Evolutionary conservation across 1,284 basidiomycete genomes (phyloP).

Genomic region (Amylostereum chailletii): DNA sequence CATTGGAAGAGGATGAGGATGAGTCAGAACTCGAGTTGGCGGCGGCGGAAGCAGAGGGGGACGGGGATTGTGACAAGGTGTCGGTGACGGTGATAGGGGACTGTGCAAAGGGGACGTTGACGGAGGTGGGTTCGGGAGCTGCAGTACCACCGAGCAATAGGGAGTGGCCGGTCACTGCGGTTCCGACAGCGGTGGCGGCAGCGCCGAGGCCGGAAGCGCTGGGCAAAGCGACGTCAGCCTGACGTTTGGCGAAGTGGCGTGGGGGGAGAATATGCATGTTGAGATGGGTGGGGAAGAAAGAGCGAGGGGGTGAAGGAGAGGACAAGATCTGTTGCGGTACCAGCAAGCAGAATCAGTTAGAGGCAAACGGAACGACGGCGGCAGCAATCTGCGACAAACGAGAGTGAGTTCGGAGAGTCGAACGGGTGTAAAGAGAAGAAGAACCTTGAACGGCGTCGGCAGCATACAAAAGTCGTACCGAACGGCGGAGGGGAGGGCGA

Average conservation of each 20-base stretch:
- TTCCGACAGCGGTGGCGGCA: slow-evolving; percentile 3
- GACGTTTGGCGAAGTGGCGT: slow-evolving; percentile 14
- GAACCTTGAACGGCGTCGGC: no score
- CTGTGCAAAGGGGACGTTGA: not conserved
- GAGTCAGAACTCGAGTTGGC: slow-evolving; percentile 5
- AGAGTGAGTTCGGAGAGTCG: no score
- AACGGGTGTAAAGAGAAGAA: no score
- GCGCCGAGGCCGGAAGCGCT: slow-evolving; percentile 13
- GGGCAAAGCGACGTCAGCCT: slow-evolving; percentile 3
- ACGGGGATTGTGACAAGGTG: slow-evolving; percentile 7
- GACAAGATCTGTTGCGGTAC: slow-evolving; percentile 1
- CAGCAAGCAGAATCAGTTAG: not conserved
- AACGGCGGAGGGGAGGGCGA: not conserved
- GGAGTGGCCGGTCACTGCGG: not conserved
- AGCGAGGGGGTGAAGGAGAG: slow-evolving; percentile 5
- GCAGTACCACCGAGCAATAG: slow-evolving; percentile 10
- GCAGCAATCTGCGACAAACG: no score
- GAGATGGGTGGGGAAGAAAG: slow-evolving; percentile 8
- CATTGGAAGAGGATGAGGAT: slow-evolving; percentile 8
- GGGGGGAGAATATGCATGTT: slow-evolving; percentile 14
- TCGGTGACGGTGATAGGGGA: slow-evolving; percentile 8
- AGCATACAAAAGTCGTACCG: no score
- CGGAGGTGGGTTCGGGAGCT: slow-evolving; percentile 3
- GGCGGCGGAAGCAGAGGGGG: slow-evolving; percentile 7
- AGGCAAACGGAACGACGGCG: no score